Evolutionary conservation across 192 early-diverging fungal genomes (phyloP), one percentile per base, ranked within the genome.

Genomic region (Obelidium mucronatum): DNA sequence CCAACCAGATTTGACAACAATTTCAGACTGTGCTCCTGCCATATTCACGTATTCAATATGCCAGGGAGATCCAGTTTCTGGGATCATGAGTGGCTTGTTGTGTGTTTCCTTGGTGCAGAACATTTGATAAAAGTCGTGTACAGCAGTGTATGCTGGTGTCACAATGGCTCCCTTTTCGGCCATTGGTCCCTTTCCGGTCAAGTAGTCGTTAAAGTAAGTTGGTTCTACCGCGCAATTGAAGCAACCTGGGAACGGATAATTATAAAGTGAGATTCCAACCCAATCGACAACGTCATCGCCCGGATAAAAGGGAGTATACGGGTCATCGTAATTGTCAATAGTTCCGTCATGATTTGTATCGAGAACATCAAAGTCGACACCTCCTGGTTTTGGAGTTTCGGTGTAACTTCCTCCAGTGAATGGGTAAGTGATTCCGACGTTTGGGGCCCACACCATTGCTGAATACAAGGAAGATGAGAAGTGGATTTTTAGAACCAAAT

Each of bases 401-500:
- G 26, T 26, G 13, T 33, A 53, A 8, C 34, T 33, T n/a, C 17
- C 67, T n/a, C 67, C 67, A 37, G 5, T 58, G 69, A 77, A 85
- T 19, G 84, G 84, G 61, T 85, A 85, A 6, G 44, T 31, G 52
- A 81, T 67, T 13, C 82, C 84, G 6, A 85, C 53, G 72, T 85
- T 85, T 17, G 84, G 84, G 24, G 73, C 75, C 84, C 84, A 85
- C 2, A 85, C 54, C 82, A 85, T 84, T 2, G 84, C 84, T 85
- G 53, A 4, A 52, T 30, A 34, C n/a, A n/a, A n/a, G n/a, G 35
- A 28, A 56, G 2, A 2, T 34, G 1, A 26, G 17, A 62, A 24
- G 19, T 30, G 30, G 31, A n/a, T n/a, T n/a, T n/a, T 39, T 17
- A 6, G 19, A 24, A 77, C n/a, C 17, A 67, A 28, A 6, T 30